These are phyloP conservation scores for Arctostaphylos glauca DNA, from an alignment of 148 eudicot genomes.

Conservation along the genomic window DNA sequence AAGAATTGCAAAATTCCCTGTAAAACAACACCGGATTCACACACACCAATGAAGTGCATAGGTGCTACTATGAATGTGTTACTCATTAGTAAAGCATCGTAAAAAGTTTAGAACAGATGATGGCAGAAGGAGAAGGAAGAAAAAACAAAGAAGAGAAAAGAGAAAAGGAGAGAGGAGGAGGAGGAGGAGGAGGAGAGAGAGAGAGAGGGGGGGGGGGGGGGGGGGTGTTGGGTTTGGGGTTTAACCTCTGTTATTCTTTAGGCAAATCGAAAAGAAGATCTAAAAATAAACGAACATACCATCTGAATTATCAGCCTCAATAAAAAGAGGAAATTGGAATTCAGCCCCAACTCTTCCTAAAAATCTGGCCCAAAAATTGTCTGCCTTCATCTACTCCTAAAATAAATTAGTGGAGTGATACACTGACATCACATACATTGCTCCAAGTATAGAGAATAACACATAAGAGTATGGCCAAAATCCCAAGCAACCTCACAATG, in stretches of 20 bases:
- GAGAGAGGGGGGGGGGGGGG: neutral
- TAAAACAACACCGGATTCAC: neutral
- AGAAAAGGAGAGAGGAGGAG: neutral
- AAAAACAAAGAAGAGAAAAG: neutral
- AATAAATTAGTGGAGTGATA: neutral
- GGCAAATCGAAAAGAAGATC: neutral
- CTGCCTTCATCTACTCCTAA: neutral
- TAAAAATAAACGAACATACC: neutral
- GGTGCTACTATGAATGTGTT: neutral
- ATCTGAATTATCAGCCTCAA: neutral
- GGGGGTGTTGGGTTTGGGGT: too few relatives aligned
- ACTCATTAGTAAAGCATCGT: neutral
- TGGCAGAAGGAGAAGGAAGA: neutral
- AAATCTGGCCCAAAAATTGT: neutral
- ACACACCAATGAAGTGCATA: neutral
- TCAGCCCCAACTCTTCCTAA: neutral
- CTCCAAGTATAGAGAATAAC: neutral
- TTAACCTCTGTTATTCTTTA: too few relatives aligned
- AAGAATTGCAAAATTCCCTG: neutral
- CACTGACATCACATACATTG: neutral
- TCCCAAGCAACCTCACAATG: conserved; percentile 2
- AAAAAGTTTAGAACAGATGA: neutral
- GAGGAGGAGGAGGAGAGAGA: too few relatives aligned
- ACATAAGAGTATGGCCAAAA: neutral
- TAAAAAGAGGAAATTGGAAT: neutral